Percentiles rank a stretch among this genome's conserved stretches.
Evolutionary conservation across 345 rosid genomes (phyloP).

Genomic region (Ricinus communis): DNA sequence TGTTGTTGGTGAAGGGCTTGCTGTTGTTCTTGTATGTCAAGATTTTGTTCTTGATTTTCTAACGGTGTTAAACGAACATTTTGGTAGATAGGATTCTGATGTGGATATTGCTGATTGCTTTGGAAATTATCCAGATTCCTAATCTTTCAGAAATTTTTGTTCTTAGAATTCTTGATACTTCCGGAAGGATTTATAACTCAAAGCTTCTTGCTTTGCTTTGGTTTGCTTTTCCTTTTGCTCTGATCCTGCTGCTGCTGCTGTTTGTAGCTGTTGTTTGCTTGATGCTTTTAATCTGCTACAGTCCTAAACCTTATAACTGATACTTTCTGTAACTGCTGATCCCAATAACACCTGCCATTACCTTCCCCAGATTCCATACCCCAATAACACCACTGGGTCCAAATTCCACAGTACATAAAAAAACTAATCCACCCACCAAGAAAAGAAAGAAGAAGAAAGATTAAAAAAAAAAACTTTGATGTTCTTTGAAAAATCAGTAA

Average conservation of each 20-base stretch:
- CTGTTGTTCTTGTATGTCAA: neutral
- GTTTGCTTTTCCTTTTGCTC: no score
- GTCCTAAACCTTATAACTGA: conserved; percentile 40
- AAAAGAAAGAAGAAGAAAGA: no score
- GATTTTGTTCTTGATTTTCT: conserved; percentile 20
- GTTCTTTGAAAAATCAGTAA: no score
- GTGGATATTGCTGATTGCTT: conserved; percentile 21
- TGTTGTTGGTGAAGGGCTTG: conserved; percentile 10
- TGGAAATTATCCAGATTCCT: conserved; percentile 43
- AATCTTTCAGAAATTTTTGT: conserved; percentile 8
- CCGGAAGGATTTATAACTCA: neutral
- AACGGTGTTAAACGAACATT: conserved; percentile 2
- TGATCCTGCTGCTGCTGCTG: conserved; percentile 19
- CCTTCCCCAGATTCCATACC: conserved; percentile 45
- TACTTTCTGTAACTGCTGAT: conserved; percentile 40
- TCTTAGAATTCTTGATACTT: conserved; percentile 1
- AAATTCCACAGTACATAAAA: conserved; percentile 13
- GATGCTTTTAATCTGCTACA: conserved; percentile 34
- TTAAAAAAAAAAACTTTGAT: conserved; percentile 10
- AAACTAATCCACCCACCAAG: conserved; percentile 9
- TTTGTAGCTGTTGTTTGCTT: conserved; percentile 27
- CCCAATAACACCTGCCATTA: conserved; percentile 50
- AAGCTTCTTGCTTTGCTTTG: conserved; percentile 11
- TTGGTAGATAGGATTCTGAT: conserved; percentile 17
- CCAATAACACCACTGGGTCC: conserved; percentile 35